Evolutionary conservation across 129 eudicot species (phyloP), one percentile per base, ranked within the genome.

Genomic region (Artemisia argyi): DNA sequence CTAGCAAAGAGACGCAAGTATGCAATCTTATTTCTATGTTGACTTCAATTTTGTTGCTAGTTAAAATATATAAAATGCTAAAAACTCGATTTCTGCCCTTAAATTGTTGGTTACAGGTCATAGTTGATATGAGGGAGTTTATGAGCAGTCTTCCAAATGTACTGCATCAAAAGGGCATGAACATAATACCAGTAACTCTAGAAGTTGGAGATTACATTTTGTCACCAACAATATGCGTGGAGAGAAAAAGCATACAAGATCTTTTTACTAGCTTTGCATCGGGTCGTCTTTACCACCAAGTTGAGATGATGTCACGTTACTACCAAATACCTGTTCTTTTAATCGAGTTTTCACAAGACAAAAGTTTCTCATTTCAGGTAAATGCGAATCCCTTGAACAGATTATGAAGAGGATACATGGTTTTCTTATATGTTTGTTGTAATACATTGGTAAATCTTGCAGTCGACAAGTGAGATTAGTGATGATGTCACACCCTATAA

Each of bases 111-210:
- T 55, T 19, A 47, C 70, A 94, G 99, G 90, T 94, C 64, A 94
- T 94, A 65, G 99, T 94, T 66, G 97, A 94, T 81, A 94, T 94
- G 97, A 88, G 98, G 83, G 99, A 94, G 81, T 94, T 94, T 79
- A 90, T 90, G 97, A 94, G 99, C 84, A 94, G 92, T 76, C 96
- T 94, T 48, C 99, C 99, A 1, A 94, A 94, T 58, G 99, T 94
- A 14, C 91, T 94, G 68, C 99, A 94, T 85, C 99, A 88, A 66
- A 94, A 88, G 78, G 99, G 99, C 72, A 87, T 94, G 96, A 88
- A 89, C 52, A 94, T 90, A 16, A 83, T 90, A 42, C 99, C 97
- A 7, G 99, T 90, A 26, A 88, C 93, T 39, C 73, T 94, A 79
- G 99, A 94, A 88, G 96, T 94, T 65, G 99, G 99, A 68, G 99